Conservation (phyloP, 306 rosid species). For the Lathyrus tuberosus region DNA sequence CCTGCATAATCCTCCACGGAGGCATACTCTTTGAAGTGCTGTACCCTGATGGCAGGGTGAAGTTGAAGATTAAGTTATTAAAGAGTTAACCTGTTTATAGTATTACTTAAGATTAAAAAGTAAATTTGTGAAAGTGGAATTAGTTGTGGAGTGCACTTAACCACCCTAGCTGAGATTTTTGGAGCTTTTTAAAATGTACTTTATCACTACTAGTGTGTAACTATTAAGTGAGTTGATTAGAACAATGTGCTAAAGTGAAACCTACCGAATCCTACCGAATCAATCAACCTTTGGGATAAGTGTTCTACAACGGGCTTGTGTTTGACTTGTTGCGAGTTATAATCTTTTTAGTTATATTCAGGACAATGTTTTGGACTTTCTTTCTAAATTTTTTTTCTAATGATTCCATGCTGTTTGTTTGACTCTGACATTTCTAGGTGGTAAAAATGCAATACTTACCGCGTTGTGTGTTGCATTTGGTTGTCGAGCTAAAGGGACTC, state of each 20-base stretch:
- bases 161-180: not conserved
- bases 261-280: not conserved
- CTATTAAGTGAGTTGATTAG: not conserved
- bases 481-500: slow-evolving; percentile 88
- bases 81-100: not conserved
- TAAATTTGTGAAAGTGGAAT: not conserved
- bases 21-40: not conserved
- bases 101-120: not conserved
- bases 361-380: no score
- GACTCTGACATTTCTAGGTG: slow-evolving; percentile 64
- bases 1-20: no score
- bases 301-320: not conserved
- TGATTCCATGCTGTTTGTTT: slow-evolving; percentile 22
- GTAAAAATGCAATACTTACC: slow-evolving; percentile 88
- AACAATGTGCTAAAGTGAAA: not conserved
- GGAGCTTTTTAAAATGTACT: not conserved
- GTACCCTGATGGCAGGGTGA: not conserved
- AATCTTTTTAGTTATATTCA: not conserved
- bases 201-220: not conserved
- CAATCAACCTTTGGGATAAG: not conserved
- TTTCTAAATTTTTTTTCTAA: slow-evolving; percentile 25
- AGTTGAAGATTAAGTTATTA: not conserved
- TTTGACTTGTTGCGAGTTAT: slow-evolving; percentile 9
- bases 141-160: not conserved
- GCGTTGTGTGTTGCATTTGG: slow-evolving; percentile 94